These are phyloP conservation scores for Pyrenochaeta sp. DNA, from an alignment of 2,329 filamentous ascomycete genomes.

Conservation along the genomic window DNA sequence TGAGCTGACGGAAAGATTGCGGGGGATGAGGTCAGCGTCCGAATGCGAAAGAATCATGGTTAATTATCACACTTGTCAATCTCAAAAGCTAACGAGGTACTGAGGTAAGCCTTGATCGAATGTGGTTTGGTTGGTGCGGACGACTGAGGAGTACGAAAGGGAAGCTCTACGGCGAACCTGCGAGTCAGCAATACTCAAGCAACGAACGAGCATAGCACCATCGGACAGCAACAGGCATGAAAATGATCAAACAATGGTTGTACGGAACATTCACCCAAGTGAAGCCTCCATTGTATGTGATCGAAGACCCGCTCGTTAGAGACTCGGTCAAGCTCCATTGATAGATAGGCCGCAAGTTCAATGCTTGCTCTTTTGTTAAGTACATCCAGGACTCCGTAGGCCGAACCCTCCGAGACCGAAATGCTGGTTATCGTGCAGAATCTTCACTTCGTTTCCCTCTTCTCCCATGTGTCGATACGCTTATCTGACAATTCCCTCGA, in stretches of 20 bases:
- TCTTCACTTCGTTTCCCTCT: constrained; percentile 38
- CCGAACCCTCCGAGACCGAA: constrained; percentile 47
- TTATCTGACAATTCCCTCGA: constrained; percentile 99
- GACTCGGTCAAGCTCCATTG: constrained; percentile 51
- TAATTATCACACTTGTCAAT: no score
- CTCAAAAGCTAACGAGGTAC: no score
- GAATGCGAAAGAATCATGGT: no score
- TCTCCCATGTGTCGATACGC: constrained; percentile 47
- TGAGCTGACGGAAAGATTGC: no score
- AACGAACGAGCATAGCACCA: constrained; percentile 28
- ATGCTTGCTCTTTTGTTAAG: constrained; percentile 51
- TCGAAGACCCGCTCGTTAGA: constrained; percentile 46
- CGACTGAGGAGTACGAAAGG: no score
- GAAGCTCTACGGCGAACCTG: no score
- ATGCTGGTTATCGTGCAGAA: constrained; percentile 47
- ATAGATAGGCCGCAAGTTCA: constrained; percentile 56
- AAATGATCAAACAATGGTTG: constrained; percentile 63
- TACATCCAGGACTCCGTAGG: constrained; percentile 51
- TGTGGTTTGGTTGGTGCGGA: no score
- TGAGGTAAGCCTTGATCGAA: no score
- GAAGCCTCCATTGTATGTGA: constrained; percentile 65
- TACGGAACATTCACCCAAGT: constrained; percentile 64
- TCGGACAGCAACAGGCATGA: constrained; percentile 21
- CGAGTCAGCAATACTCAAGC: constrained; percentile 5
- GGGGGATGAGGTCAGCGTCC: no score